These are phyloP conservation scores for Epichloe brachyelytri DNA, from an alignment of 2,329 filamentous ascomycete species.

Conservation along the genomic window DNA sequence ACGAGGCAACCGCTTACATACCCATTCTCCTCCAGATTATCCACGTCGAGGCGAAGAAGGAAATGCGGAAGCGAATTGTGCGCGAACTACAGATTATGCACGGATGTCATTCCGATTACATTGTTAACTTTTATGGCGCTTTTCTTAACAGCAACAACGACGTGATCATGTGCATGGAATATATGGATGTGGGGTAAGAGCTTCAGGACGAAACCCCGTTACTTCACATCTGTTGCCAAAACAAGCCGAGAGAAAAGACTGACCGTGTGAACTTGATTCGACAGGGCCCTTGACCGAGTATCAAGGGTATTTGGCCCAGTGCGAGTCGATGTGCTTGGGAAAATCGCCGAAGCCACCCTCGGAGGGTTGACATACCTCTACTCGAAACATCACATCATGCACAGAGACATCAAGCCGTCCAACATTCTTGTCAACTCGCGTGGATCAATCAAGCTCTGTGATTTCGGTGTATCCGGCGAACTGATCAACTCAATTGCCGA, in stretches of 20 bases:
- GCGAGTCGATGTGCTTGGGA: slow-evolving; percentile 89
- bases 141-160: slow-evolving; percentile 95
- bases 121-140: slow-evolving; percentile 94
- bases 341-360: slow-evolving; percentile 91
- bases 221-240: not conserved
- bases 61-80: slow-evolving; percentile 92
- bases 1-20: not conserved
- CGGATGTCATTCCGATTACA: slow-evolving; percentile 91
- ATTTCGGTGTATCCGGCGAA: slow-evolving; percentile 97
- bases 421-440: slow-evolving; percentile 94
- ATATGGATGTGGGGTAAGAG: slow-evolving; percentile 93
- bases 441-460: slow-evolving; percentile 91
- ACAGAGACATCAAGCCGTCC: slow-evolving; percentile 95
- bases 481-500: slow-evolving; percentile 96
- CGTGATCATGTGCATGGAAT: slow-evolving; percentile 99
- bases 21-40: slow-evolving; percentile 53
- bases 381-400: slow-evolving; percentile 93
- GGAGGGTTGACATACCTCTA: slow-evolving; percentile 93
- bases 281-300: slow-evolving; percentile 80
- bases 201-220: slow-evolving; percentile 8
- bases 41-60: slow-evolving; percentile 94
- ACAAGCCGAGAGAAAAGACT: not conserved
- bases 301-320: slow-evolving; percentile 92
- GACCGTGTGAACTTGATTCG: not conserved
- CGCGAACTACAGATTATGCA: slow-evolving; percentile 97